phyloP scores from a whole-genome alignment of 23 red algal genomes.

The Cyanidioschyzon merolae region DNA sequence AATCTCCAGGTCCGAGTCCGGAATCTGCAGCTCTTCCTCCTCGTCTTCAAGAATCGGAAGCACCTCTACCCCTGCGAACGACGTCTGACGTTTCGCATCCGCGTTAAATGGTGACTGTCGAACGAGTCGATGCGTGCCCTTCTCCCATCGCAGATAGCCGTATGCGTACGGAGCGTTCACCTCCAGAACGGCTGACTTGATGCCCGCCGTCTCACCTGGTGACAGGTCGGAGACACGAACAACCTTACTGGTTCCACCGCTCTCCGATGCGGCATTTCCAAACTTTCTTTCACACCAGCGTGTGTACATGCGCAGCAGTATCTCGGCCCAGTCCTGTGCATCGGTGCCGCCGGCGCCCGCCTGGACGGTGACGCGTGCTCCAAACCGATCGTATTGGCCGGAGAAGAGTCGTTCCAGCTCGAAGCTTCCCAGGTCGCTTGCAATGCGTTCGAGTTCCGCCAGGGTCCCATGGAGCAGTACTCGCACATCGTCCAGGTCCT shows the following conservation, averaged over 20 bases:
- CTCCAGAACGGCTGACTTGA: conserved; percentile 57
- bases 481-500: neutral
- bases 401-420: conserved; percentile 57
- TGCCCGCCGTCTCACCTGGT: conserved; percentile 66
- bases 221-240: conserved; percentile 38
- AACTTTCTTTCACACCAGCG: conserved; percentile 45
- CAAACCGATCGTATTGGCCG: conserved; percentile 51
- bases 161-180: conserved; percentile 46
- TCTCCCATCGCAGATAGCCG: conserved; percentile 60
- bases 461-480: conserved; percentile 36
- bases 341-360: conserved; percentile 92
- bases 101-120: conserved; percentile 87
- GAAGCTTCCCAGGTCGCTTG: conserved; percentile 38
- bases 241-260: neutral
- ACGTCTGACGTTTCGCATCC: conserved; percentile 87
- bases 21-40: conserved; percentile 28
- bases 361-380: conserved; percentile 42
- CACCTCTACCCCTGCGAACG: conserved; percentile 87
- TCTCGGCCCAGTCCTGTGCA: conserved; percentile 93
- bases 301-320: conserved; percentile 78
- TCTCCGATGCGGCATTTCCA: neutral
- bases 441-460: conserved; percentile 19
- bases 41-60: conserved; percentile 56
- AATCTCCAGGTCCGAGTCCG: conserved; percentile 60
- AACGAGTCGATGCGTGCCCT: conserved; percentile 92